phyloP scores from a whole-genome alignment of 2,329 filamentous ascomycete genomes.

The Botrytis galanthina region DNA sequence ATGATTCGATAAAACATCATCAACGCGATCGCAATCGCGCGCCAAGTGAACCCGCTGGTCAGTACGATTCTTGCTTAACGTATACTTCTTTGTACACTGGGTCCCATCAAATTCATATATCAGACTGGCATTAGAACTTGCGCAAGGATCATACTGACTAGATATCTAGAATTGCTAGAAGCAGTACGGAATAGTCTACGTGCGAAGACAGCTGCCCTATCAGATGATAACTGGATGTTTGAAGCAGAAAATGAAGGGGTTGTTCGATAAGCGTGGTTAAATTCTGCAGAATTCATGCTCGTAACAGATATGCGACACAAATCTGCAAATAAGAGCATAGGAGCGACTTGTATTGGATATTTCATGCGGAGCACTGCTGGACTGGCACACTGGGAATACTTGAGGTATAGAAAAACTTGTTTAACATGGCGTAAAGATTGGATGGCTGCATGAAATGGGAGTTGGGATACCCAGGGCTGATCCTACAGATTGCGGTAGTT shows the following conservation, averaged over 20 bases:
- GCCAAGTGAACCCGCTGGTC: slow-evolving; percentile 65
- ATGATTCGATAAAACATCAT: slow-evolving; percentile 61
- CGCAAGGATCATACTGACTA: slow-evolving; percentile 14
- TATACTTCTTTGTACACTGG: too few relatives aligned
- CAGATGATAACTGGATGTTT: slow-evolving; percentile 91
- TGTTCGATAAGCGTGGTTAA: slow-evolving; percentile 15
- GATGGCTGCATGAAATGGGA: not conserved
- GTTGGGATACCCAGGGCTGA: not conserved
- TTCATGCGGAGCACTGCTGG: not conserved
- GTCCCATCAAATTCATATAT: not conserved
- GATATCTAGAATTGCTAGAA: slow-evolving; percentile 61
- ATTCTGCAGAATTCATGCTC: slow-evolving; percentile 3
- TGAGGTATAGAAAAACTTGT: slow-evolving; percentile 11
- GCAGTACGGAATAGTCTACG: slow-evolving; percentile 67
- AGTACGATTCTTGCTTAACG: slow-evolving; percentile 28
- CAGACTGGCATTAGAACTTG: not conserved
- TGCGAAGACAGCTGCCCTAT: slow-evolving; percentile 68
- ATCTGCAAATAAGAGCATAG: not conserved
- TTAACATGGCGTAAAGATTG: not conserved
- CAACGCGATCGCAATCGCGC: slow-evolving; percentile 53
- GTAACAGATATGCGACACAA: not conserved
- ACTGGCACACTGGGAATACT: not conserved
- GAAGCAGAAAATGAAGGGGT: slow-evolving; percentile 49
- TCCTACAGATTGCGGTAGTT: not conserved
- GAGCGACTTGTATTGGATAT: not conserved